Evolutionary conservation across 805 yeast genomes (phyloP), one percentile per base, ranked within the genome.

Genomic region (Saturnispora diversa): DNA sequence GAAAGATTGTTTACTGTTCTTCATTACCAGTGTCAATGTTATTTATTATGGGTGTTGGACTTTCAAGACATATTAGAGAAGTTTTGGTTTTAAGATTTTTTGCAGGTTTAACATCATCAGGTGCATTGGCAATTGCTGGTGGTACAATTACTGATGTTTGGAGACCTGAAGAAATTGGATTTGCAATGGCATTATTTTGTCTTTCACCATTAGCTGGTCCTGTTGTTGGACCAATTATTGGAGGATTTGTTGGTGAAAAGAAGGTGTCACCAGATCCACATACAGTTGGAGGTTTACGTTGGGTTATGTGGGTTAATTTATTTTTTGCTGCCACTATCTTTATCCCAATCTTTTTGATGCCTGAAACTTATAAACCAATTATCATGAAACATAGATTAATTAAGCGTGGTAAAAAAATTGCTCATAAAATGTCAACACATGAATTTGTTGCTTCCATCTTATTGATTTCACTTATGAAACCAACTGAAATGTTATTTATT

Each of bases 141-240:
- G 96, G 95, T 47, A 78, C 92, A 5, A 75, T 86, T 46, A 65
- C 79, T 40, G 95, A 86, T 61, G 60, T 85, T 35, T 86, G 88
- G 78, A 71, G 68, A 16, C 74, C 78, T 25, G 70, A 72, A 31
- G 75, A 77, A 54, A 62, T 77, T 54, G 82, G 86, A 12, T 50
- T 78, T 4, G 87, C 94, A n/a, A 74, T 83, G 78, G 74, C 83
- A 3, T 60, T 77, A n/a, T 84, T 81, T 62, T 79, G 88, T 57
- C 60, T 82, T 42, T 83, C 87, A 10, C 87, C 92, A 17, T 79
- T 84, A 49, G 67, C 79, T 55, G 94, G 94, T 40, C 94, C 94
- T 2, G 80, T 79, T 29, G 58, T 80, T 31, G 85, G 87, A 37
- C 88, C 88, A 6, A 70, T 81, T 38, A 72, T 81, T 59, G 86